These are phyloP conservation scores for Hericium erinaceus DNA, from an alignment of 768 basidiomycete species.

Conservation along the genomic window DNA sequence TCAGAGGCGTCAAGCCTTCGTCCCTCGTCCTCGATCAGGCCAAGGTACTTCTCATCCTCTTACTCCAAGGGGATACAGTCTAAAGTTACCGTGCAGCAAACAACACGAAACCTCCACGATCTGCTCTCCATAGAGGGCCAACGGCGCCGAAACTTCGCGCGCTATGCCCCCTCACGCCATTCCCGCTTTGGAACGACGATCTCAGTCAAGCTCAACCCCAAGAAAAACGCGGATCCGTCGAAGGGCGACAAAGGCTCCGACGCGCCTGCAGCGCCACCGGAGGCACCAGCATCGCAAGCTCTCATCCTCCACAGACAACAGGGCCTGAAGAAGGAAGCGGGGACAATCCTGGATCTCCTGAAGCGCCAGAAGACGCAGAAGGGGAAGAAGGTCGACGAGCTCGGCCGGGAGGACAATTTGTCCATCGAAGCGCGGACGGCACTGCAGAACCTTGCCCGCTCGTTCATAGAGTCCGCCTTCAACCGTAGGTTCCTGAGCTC, in stretches of 20 bases:
- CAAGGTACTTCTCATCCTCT: slow-evolving; percentile 37
- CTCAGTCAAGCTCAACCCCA: slow-evolving; percentile 60
- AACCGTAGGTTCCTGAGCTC: slow-evolving; percentile 54
- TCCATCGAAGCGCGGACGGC: slow-evolving; percentile 52
- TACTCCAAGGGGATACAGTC: not conserved
- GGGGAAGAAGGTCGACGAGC: slow-evolving; percentile 58
- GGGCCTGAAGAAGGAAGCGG: slow-evolving; percentile 62
- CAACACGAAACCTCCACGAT: slow-evolving; percentile 55
- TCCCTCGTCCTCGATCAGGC: slow-evolving; percentile 50
- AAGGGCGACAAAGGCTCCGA: slow-evolving; percentile 18
- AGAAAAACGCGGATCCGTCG: slow-evolving; percentile 23
- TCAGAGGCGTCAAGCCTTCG: slow-evolving; percentile 66
- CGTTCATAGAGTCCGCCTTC: slow-evolving; percentile 78
- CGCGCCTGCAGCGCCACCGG: slow-evolving; percentile 16
- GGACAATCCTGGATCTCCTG: slow-evolving; percentile 56
- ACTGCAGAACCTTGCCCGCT: slow-evolving; percentile 59
- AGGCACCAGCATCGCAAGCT: slow-evolving; percentile 32
- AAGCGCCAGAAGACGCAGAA: slow-evolving; percentile 43
- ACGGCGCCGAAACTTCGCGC: slow-evolving; percentile 44
- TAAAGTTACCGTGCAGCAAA: slow-evolving; percentile 39
- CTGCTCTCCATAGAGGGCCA: slow-evolving; percentile 74
- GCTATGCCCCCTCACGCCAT: slow-evolving; percentile 65
- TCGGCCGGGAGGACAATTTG: slow-evolving; percentile 59
- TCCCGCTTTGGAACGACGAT: slow-evolving; percentile 96
- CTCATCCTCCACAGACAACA: slow-evolving; percentile 81